These are phyloP conservation scores for Crucihimalaya himalaica DNA, from an alignment of 345 rosid genomes.

Conservation along the genomic window DNA sequence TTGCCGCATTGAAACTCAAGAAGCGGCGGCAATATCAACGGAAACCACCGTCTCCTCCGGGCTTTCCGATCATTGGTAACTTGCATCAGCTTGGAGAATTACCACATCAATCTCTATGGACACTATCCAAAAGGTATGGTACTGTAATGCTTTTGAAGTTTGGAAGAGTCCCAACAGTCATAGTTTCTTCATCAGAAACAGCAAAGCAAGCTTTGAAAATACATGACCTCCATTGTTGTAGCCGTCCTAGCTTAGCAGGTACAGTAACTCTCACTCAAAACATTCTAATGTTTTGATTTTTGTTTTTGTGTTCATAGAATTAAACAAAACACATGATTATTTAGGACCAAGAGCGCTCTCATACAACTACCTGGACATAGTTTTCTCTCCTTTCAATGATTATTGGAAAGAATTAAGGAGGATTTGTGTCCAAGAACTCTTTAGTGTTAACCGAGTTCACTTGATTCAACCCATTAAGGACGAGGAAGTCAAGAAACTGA, in stretches of 20 bases:
- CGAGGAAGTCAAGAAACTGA: constrained; percentile 46
- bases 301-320: not conserved
- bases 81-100: constrained; percentile 39
- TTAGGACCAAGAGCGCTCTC: constrained; percentile 44
- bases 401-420: constrained; percentile 54
- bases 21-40: constrained; percentile 5
- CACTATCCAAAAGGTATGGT: constrained; percentile 39
- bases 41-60: constrained; percentile 29
- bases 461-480: constrained; percentile 44
- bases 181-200: constrained; percentile 37
- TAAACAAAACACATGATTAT: not conserved
- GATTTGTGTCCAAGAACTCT: constrained; percentile 45
- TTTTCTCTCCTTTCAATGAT: constrained; percentile 44
- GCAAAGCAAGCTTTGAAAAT: constrained; percentile 29
- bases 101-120: constrained; percentile 43
- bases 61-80: constrained; percentile 46
- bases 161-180: constrained; percentile 32
- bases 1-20: constrained; percentile 29
- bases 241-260: constrained; percentile 32
- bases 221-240: constrained; percentile 32
- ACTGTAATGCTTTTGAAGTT: constrained; percentile 41
- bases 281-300: not conserved
- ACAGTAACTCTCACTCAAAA: not conserved
- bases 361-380: constrained; percentile 51
- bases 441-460: constrained; percentile 40